Conservation (phyloP, 768 basidiomycete species). For the Kwoniella dejecticola region DNA sequence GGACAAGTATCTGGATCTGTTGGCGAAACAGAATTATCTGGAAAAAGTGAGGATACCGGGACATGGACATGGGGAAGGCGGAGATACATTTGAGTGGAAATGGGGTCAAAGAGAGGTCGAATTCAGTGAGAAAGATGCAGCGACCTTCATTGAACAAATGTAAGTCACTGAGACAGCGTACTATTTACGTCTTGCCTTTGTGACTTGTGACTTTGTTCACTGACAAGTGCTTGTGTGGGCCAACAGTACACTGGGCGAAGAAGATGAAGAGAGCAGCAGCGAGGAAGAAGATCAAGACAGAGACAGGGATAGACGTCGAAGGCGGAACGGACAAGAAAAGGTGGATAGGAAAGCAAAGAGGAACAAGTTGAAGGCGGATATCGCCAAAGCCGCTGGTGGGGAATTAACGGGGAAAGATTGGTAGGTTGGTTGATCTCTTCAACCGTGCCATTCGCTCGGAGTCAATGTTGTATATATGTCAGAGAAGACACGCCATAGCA, state of each 20-base stretch:
- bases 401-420: conserved; percentile 17
- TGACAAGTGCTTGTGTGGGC: neutral
- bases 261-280: conserved; percentile 23
- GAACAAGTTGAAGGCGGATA: conserved; percentile 34
- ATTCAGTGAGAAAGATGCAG: conserved; percentile 75
- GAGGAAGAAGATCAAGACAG: conserved; percentile 20
- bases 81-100: conserved; percentile 69
- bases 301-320: conserved; percentile 10
- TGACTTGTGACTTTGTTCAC: no score
- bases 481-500: neutral
- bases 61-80: conserved; percentile 54
- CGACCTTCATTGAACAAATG: conserved; percentile 70
- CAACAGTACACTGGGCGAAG: conserved; percentile 18
- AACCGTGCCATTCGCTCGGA: no score
- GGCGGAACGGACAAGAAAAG: neutral
- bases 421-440: neutral
- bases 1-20: conserved; percentile 67
- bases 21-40: conserved; percentile 74
- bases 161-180: no score
- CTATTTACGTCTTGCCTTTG: no score
- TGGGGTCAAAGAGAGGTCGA: conserved; percentile 87
- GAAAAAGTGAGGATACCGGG: conserved; percentile 60
- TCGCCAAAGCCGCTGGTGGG: conserved; percentile 44
- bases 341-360: conserved; percentile 14
- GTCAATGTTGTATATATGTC: neutral